Evolutionary conservation across 1,139 yeast species (phyloP).

Genomic region (Yamadazyma triangularis): DNA sequence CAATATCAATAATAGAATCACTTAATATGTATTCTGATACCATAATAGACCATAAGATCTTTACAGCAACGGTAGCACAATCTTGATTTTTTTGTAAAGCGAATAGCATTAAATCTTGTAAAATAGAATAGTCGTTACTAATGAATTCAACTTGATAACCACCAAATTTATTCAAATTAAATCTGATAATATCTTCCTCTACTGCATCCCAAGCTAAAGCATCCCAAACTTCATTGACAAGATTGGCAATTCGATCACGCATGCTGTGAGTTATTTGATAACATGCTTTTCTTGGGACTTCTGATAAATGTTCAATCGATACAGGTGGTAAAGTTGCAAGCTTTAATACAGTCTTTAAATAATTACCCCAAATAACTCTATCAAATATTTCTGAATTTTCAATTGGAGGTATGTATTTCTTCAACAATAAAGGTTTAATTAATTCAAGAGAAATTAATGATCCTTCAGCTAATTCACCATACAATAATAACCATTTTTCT

Average conservation of each 20-base stretch:
- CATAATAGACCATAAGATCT: constrained; percentile 67
- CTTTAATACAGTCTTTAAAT: constrained; percentile 53
- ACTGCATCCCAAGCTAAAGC: constrained; percentile 66
- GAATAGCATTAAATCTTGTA: constrained; percentile 63
- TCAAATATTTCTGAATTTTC: constrained; percentile 47
- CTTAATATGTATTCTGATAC: constrained; percentile 62
- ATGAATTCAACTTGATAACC: constrained; percentile 72
- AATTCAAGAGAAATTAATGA: constrained; percentile 55
- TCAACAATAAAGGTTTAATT: constrained; percentile 50
- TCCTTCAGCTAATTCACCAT: constrained; percentile 59
- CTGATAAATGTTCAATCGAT: constrained; percentile 59
- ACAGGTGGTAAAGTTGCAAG: constrained; percentile 54
- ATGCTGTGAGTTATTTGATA: constrained; percentile 59
- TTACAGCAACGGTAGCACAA: constrained; percentile 64
- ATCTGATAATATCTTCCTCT: constrained; percentile 54
- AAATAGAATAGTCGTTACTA: constrained; percentile 53
- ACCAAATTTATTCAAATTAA: constrained; percentile 60
- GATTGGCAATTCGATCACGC: constrained; percentile 53
- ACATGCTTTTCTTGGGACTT: constrained; percentile 72
- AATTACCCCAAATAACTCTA: constrained; percentile 61
- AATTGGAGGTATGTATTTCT: constrained; percentile 52
- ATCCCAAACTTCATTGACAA: constrained; percentile 68
- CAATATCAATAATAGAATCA: constrained; percentile 57
- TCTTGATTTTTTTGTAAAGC: constrained; percentile 63
- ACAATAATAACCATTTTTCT: constrained; percentile 65